phyloP scores from a whole-genome alignment of 495 filamentous ascomycete genomes.

The Oidiodendron maius region DNA sequence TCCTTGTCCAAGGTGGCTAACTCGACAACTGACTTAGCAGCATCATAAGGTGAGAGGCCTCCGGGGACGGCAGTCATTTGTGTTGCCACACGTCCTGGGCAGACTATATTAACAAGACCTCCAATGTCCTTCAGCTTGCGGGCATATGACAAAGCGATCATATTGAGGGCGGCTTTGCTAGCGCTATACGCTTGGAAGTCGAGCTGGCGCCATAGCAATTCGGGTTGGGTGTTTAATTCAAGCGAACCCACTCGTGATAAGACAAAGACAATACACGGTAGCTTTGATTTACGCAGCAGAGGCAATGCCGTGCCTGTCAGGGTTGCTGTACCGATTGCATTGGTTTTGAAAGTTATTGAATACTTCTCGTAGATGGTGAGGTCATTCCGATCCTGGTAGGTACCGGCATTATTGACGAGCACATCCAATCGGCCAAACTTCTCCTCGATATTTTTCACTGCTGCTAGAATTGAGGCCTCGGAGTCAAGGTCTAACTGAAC shows the following conservation, averaged over 20 bases:
- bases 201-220: not conserved
- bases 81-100: not conserved
- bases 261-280: not conserved
- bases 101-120: conserved; percentile 12
- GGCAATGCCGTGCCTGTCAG: not conserved
- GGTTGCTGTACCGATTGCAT: not conserved
- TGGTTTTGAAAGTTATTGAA: not conserved
- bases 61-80: too few relatives aligned
- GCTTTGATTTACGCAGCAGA: not conserved
- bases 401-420: conserved; percentile 52
- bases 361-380: not conserved
- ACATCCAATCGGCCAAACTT: conserved; percentile 41
- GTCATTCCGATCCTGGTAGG: conserved; percentile 5
- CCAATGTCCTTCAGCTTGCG: not conserved
- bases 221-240: not conserved
- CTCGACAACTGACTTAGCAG: too few relatives aligned
- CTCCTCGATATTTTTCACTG: conserved; percentile 24
- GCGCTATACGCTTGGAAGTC: not conserved
- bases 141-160: not conserved
- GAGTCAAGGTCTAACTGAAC: conserved; percentile 42
- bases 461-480: conserved; percentile 32
- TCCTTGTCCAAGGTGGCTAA: too few relatives aligned
- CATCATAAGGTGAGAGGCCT: too few relatives aligned
- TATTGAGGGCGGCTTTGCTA: not conserved
- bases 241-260: not conserved